These are phyloP conservation scores for Lolium perenne DNA, from an alignment of 176 grass and related monocot genomes.

Conservation along the genomic window DNA sequence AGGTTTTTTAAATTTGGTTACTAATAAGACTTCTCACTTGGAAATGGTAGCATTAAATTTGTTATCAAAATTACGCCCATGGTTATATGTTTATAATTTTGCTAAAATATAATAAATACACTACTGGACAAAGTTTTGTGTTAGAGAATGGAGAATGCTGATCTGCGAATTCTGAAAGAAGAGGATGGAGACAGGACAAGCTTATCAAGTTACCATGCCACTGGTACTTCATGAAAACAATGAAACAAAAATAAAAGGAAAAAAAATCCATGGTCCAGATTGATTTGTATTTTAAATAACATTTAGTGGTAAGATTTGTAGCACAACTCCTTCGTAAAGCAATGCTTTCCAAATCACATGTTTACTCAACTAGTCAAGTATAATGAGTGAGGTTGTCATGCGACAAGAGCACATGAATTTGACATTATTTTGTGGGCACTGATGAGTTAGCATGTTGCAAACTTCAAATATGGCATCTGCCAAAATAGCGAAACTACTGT, in stretches of 20 bases:
- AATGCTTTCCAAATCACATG: neutral
- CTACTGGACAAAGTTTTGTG: conserved; percentile 16
- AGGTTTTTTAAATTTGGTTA: conserved; percentile 7
- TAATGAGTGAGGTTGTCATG: neutral
- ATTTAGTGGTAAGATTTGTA: conserved; percentile 12
- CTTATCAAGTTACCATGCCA: conserved; percentile 11
- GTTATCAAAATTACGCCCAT: conserved; percentile 7
- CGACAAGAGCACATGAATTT: neutral
- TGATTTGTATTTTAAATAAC: neutral
- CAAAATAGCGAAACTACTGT: neutral
- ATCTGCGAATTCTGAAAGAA: conserved; percentile 7
- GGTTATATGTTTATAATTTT: conserved; percentile 20
- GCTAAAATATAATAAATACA: neutral
- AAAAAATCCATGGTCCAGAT: neutral
- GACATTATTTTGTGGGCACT: neutral
- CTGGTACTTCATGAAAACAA: conserved; percentile 4
- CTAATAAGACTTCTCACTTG: neutral
- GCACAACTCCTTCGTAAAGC: neutral
- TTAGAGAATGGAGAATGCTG: neutral
- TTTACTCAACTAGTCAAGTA: conserved; percentile 5
- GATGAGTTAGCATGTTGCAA: neutral
- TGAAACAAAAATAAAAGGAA: neutral
- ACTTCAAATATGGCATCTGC: neutral
- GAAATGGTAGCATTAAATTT: conserved; percentile 2
- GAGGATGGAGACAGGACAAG: conserved; percentile 19